Conservation (phyloP, 2,329 filamentous ascomycete species). For the Nectriaceae sp. region DNA sequence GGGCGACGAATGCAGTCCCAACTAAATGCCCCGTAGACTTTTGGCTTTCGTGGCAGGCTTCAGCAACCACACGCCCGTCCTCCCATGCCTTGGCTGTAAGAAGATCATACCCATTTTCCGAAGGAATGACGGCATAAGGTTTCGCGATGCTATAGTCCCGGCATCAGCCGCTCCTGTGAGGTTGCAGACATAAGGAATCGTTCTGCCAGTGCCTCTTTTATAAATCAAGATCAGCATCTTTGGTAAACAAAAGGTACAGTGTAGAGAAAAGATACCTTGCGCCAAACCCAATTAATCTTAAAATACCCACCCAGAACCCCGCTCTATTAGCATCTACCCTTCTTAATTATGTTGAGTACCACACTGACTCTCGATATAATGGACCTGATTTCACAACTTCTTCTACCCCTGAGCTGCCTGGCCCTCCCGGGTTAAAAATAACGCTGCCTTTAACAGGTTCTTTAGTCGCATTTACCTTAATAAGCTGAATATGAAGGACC, state of each 20-base stretch:
- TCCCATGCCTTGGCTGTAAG: slow-evolving; percentile 28
- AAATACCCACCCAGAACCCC: too few relatives aligned
- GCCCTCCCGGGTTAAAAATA: slow-evolving; percentile 33
- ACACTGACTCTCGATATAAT: neutral
- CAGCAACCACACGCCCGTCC: slow-evolving; percentile 14
- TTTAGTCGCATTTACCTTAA: slow-evolving; percentile 12
- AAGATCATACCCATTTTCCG: slow-evolving; percentile 21
- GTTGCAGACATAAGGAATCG: slow-evolving; percentile 29
- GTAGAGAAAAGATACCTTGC: slow-evolving; percentile 15
- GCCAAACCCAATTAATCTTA: slow-evolving; percentile 29
- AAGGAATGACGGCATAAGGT: too few relatives aligned
- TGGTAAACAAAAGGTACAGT: neutral
- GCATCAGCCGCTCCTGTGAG: neutral
- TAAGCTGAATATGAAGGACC: slow-evolving; percentile 11
- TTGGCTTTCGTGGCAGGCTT: slow-evolving; percentile 18
- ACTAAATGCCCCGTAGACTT: slow-evolving; percentile 37
- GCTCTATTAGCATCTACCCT: slow-evolving; percentile 26
- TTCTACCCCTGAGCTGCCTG: slow-evolving; percentile 14
- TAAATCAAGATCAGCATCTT: neutral
- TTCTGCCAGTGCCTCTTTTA: slow-evolving; percentile 29
- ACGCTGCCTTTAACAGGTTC: slow-evolving; percentile 31
- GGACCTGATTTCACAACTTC: slow-evolving; percentile 1
- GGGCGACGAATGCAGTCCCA: slow-evolving; percentile 45
- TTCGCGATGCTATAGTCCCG: too few relatives aligned
- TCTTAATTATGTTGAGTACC: slow-evolving; percentile 4